phyloP scores from a whole-genome alignment of 1,139 yeast species.

The Saccharomyces hybrid region DNA sequence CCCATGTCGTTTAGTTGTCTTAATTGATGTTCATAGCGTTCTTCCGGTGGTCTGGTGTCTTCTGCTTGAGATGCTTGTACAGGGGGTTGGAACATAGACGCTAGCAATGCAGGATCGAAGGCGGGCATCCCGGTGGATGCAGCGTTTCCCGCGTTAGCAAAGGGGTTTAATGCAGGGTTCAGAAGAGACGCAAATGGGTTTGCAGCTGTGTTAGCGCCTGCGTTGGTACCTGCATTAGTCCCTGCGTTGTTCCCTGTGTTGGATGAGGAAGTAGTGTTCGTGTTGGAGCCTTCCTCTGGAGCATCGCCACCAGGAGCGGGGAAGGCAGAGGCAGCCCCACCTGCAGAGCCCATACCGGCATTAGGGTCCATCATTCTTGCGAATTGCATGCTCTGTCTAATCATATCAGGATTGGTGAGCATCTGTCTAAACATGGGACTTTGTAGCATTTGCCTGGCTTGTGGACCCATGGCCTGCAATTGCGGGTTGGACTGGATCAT shows the following conservation, averaged over 20 bases:
- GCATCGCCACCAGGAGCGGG: conserved; percentile 34
- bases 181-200: conserved; percentile 50
- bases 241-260: neutral
- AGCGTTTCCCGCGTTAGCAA: conserved; percentile 25
- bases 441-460: conserved; percentile 78
- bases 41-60: conserved; percentile 93
- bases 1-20: conserved; percentile 96
- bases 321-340: conserved; percentile 26
- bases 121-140: conserved; percentile 17
- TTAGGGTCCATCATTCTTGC: conserved; percentile 42
- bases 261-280: conserved; percentile 16
- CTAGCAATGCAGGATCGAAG: conserved; percentile 36
- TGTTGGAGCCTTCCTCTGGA: conserved; percentile 11
- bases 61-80: conserved; percentile 33
- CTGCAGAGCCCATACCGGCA: conserved; percentile 15
- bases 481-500: conserved; percentile 81
- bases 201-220: conserved; percentile 25
- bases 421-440: conserved; percentile 78
- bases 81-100: conserved; percentile 32
- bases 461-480: conserved; percentile 81
- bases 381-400: conserved; percentile 77
- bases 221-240: conserved; percentile 6
- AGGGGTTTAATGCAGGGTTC: conserved; percentile 39
- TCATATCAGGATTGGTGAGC: conserved; percentile 77
- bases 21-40: conserved; percentile 80